Conservation (phyloP, 495 filamentous ascomycete species). For the Pyrenopolyporus hunteri region DNA sequence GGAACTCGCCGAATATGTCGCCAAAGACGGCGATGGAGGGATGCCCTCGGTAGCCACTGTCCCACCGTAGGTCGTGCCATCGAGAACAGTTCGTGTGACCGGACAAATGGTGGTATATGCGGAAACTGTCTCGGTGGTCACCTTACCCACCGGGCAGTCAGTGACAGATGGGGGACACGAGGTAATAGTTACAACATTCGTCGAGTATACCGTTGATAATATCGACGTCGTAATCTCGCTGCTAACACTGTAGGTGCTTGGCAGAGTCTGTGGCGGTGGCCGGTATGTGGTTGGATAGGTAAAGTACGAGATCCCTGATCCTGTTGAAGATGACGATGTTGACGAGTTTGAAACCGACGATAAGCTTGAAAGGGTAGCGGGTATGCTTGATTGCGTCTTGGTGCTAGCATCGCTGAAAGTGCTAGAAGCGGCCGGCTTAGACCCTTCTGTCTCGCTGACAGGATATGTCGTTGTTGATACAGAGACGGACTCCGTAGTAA, state of each 20-base stretch:
- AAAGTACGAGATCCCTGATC: slow-evolving; percentile 7
- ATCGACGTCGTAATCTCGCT: slow-evolving; percentile 41
- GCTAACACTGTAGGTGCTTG: slow-evolving; percentile 42
- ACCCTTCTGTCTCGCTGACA: slow-evolving; percentile 46
- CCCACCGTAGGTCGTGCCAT: slow-evolving; percentile 39
- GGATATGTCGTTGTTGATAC: slow-evolving; percentile 65
- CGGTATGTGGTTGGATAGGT: slow-evolving; percentile 6
- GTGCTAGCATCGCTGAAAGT: slow-evolving; percentile 2
- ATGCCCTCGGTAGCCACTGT: slow-evolving; percentile 1
- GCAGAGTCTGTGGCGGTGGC: slow-evolving; percentile 25
- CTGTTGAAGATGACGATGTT: slow-evolving; percentile 3
- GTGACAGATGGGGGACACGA: slow-evolving; percentile 61
- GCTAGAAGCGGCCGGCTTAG: slow-evolving; percentile 8
- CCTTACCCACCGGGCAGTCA: slow-evolving; percentile 58
- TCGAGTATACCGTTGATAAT: slow-evolving; percentile 41
- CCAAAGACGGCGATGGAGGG: background rate
- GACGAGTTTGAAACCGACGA: slow-evolving; percentile 4
- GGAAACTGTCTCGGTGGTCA: slow-evolving; percentile 46
- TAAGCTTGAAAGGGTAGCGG: background rate
- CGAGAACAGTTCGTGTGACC: slow-evolving; percentile 44
- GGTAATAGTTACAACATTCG: slow-evolving; percentile 53
- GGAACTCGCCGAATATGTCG: slow-evolving; percentile 5
- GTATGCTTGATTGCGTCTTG: slow-evolving; percentile 2
- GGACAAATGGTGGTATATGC: slow-evolving; percentile 54
- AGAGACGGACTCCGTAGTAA: slow-evolving; percentile 60